Base-by-base conservation (phyloP, 345 rosid species). In the Limnanthes douglasii region DNA sequence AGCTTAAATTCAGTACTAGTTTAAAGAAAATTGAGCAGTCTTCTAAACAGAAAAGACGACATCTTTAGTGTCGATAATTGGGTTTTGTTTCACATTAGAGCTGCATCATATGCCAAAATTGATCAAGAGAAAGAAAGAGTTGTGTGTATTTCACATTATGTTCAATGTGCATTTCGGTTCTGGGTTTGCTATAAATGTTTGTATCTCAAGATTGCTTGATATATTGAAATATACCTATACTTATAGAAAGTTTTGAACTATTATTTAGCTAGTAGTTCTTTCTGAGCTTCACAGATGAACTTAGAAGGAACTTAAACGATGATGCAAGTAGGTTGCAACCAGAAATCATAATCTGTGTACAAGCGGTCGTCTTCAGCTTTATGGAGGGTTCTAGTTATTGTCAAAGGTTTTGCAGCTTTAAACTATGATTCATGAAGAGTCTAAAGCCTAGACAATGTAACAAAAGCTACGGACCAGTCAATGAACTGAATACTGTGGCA, bases 401-500 rank as follows among this genome's bases (percentile, higher is more conserved):
- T 51, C 46, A n/a, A 38, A 41, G 58, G 50, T 53, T 69, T 41
- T 28, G 44, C 36, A 66, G 67, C 27, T 53, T 69, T 13, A 65
- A 65, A 43, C 36, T 29, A 18, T 44, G 54, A 54, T 35, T 53
- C 31, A 24, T 35, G 22, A 31, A 54, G 39, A 62, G 57, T 28
- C 34, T 59, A 13, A 56, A 57, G 10, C 32, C 46, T 35, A 26
- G 26, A 34, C 50, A 43, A 15, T 31, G 16, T n/a, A 51, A 8
- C 3, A 56, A 34, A 33, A 54, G 45, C 27, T 29, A 3, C 32
- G 43, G 41, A 13, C 47, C 34, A 20, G 32, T 22, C 8, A 50
- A 57, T 15, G 63, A 54, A 27, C 51, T 43, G 11, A 39, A 18
- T 43, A 60, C 35, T 45, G 34, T 60, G 14, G 59, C 39, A 41